Evolutionary conservation across 352 stramenopile genomes (phyloP).

Genomic region (Globisporangium iwayamae): DNA sequence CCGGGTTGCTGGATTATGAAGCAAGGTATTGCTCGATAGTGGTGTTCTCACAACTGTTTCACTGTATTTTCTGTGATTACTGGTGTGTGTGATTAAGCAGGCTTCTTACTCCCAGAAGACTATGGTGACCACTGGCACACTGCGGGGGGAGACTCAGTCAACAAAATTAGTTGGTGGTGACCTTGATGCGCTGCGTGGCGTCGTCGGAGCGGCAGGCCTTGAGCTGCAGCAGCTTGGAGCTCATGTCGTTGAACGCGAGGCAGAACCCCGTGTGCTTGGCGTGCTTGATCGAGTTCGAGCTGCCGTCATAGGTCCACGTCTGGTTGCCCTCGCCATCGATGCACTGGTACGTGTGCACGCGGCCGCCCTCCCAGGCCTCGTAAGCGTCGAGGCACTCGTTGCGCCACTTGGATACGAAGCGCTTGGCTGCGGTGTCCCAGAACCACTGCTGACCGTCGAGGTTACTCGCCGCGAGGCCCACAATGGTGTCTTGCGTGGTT

Average conservation of each 20-base stretch:
- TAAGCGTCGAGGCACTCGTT: slow-evolving; percentile 62
- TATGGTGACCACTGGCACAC: background rate
- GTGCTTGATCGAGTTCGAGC: slow-evolving; percentile 42
- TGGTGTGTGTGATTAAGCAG: background rate
- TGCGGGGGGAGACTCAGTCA: background rate
- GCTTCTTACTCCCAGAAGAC: background rate
- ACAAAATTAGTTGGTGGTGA: slow-evolving; percentile 22
- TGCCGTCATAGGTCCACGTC: slow-evolving; percentile 48
- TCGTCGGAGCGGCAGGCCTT: slow-evolving; percentile 41
- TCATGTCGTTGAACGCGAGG: slow-evolving; percentile 43
- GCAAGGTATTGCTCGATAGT: background rate
- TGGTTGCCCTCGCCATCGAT: slow-evolving; percentile 53
- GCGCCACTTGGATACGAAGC: slow-evolving; percentile 38
- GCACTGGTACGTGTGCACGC: slow-evolving; percentile 56
- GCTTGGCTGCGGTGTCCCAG: slow-evolving; percentile 41
- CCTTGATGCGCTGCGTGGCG: slow-evolving; percentile 36
- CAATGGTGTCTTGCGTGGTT: slow-evolving; percentile 26
- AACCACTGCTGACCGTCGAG: slow-evolving; percentile 38
- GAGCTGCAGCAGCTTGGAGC: slow-evolving; percentile 41
- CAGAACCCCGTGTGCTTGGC: slow-evolving; percentile 45
- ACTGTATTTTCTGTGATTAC: background rate
- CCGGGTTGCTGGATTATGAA: background rate
- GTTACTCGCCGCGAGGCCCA: slow-evolving; percentile 17
- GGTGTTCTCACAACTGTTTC: background rate
- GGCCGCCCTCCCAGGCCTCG: slow-evolving; percentile 45